These are phyloP conservation scores for Caryopteris hybrid DNA, from an alignment of 305 asterid genomes.

Conservation along the genomic window DNA sequence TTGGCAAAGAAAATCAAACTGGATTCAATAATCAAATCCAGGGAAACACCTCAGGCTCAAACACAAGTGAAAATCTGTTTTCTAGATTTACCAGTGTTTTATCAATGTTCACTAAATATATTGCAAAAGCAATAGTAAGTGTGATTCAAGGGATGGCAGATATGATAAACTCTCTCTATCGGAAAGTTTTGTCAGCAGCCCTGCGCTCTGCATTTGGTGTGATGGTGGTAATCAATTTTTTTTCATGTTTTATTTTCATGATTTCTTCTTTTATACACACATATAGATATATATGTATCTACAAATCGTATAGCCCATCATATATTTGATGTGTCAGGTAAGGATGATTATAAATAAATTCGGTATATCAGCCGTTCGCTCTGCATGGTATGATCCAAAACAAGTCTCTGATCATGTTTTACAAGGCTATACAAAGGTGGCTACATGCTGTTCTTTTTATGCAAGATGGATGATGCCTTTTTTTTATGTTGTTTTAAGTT, in stretches of 20 bases:
- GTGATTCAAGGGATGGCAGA: conserved; percentile 54
- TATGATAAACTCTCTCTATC: conserved; percentile 56
- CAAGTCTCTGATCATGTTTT: conserved; percentile 73
- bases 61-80: conserved; percentile 30
- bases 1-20: conserved; percentile 27
- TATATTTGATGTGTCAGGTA: conserved; percentile 44
- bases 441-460: conserved; percentile 8
- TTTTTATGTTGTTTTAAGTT: not conserved
- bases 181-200: conserved; percentile 58
- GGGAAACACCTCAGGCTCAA: conserved; percentile 35
- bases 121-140: conserved; percentile 34
- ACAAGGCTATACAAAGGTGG: conserved; percentile 89
- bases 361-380: conserved; percentile 58
- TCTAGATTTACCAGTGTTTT: conserved; percentile 30
- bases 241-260: too few species aligned
- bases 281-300: not conserved
- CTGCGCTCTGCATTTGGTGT: conserved; percentile 77
- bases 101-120: conserved; percentile 37
- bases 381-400: conserved; percentile 79
- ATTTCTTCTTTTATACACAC: not conserved
- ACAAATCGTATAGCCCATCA: not conserved
- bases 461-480: not conserved
- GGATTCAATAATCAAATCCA: conserved; percentile 31
- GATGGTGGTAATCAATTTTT: conserved; percentile 51
- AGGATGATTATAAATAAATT: conserved; percentile 69